A percentile compares a stretch with the other conserved stretches of the same genome.
phyloP scores from a whole-genome alignment of 2,329 filamentous ascomycete genomes.

The Penicillium sp. region DNA sequence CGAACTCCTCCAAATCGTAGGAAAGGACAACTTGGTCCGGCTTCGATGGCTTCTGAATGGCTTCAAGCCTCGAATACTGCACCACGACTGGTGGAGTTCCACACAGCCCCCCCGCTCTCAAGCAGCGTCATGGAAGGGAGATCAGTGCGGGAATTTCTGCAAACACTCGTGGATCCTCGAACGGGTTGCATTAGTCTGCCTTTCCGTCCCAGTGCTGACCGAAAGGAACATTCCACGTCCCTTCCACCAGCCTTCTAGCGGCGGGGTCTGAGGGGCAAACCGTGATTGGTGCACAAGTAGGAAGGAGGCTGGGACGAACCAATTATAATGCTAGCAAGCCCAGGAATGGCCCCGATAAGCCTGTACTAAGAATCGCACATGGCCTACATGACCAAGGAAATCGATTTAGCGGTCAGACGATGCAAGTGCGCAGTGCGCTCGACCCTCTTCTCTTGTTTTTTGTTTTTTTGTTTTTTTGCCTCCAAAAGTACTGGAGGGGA shows the following conservation, averaged over 20 bases:
- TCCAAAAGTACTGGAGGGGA: neutral
- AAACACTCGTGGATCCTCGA: slow-evolving; percentile 17
- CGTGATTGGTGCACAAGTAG: neutral
- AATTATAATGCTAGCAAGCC: neutral
- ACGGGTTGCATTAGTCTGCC: slow-evolving; percentile 13
- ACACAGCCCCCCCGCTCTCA: slow-evolving; percentile 16
- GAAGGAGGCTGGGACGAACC: neutral
- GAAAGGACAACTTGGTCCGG: neutral
- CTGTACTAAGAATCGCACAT: neutral
- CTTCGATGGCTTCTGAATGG: neutral
- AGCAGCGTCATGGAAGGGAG: slow-evolving; percentile 10
- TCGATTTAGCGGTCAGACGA: slow-evolving; percentile 15
- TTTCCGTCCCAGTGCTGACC: neutral
- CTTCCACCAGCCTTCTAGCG: slow-evolving; percentile 31
- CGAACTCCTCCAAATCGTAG: neutral
- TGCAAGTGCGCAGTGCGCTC: neutral
- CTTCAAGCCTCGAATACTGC: neutral
- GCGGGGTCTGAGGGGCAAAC: neutral
- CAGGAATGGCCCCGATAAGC: slow-evolving; percentile 3
- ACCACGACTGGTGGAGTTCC: neutral
- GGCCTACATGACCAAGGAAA: neutral
- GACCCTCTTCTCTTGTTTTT: neutral
- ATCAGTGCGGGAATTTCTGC: slow-evolving; percentile 23
- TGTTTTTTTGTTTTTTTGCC: neutral
- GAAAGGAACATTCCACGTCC: slow-evolving; percentile 18